Conservation (phyloP, 169 alveolate species). For the Eimeria praecox region DNA sequence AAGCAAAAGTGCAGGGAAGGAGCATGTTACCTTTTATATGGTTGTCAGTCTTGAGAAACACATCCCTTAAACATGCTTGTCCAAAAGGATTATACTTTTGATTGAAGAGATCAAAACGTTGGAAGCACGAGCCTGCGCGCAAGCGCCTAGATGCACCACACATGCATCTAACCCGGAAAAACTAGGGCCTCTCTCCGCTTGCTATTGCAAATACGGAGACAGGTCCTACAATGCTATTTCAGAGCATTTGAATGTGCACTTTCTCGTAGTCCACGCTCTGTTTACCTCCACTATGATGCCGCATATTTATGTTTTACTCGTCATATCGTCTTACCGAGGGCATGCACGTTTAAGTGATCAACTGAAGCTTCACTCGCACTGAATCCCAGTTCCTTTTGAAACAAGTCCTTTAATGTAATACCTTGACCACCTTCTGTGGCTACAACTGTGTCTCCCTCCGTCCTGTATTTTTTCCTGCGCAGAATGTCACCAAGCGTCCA, state of each 20-base stretch:
- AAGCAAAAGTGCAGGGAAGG: neutral
- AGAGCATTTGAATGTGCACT: neutral
- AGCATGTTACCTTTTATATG: conserved; percentile 87
- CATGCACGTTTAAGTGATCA: conserved; percentile 91
- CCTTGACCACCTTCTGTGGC: conserved; percentile 84
- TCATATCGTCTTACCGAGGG: conserved; percentile 86
- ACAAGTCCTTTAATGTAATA: conserved; percentile 87
- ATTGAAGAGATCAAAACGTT: conserved; percentile 96
- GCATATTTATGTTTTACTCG: neutral
- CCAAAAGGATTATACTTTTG: conserved; percentile 95
- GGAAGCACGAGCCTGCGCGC: conserved; percentile 87
- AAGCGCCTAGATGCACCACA: neutral
- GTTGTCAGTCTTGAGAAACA: conserved; percentile 95
- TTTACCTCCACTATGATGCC: neutral
- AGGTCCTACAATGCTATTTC: neutral
- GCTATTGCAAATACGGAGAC: neutral
- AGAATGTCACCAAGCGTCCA: neutral
- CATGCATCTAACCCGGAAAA: neutral
- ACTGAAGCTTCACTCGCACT: conserved; percentile 87
- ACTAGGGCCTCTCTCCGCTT: neutral
- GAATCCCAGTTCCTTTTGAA: conserved; percentile 87
- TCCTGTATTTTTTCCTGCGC: conserved; percentile 85
- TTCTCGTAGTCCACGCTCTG: neutral
- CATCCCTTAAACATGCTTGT: conserved; percentile 90
- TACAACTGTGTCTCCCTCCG: conserved; percentile 89